Evolutionary conservation across 2,329 filamentous ascomycete species (phyloP).

Genomic region (Calonectria pseudoturangicola): DNA sequence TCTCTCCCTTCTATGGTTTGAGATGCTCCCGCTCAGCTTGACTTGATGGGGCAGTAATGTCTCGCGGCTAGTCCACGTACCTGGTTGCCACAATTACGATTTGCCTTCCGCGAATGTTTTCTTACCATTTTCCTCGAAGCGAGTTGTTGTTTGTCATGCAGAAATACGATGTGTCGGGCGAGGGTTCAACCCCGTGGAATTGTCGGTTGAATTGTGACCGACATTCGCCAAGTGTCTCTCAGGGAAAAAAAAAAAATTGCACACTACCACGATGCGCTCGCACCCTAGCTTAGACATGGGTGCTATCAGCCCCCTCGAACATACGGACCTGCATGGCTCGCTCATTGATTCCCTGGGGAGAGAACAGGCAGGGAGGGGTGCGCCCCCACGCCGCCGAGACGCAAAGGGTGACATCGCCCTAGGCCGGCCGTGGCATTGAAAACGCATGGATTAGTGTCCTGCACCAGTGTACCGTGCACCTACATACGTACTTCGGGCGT

Average conservation of each 20-base stretch:
- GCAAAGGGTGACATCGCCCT: constrained; percentile 46
- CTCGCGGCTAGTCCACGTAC: constrained; percentile 31
- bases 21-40: constrained; percentile 41
- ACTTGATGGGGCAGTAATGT: constrained; percentile 36
- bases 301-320: constrained; percentile 49
- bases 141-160: constrained; percentile 24
- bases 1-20: constrained; percentile 36
- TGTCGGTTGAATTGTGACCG: constrained; percentile 45
- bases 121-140: constrained; percentile 9
- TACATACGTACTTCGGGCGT: constrained; percentile 29
- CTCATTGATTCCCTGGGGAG: constrained; percentile 50
- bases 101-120: constrained; percentile 23
- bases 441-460: constrained; percentile 47
- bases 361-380: constrained; percentile 44
- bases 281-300: constrained; percentile 44
- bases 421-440: constrained; percentile 37
- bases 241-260: constrained; percentile 42
- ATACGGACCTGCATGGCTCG: constrained; percentile 55
- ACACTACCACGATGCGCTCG: constrained; percentile 39
- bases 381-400: constrained; percentile 54
- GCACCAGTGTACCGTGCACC: constrained; percentile 35
- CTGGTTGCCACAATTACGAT: constrained; percentile 24
- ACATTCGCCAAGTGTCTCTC: constrained; percentile 49
- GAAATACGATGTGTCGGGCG: constrained; percentile 38
- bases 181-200: constrained; percentile 34